Percentiles rank a stretch among this genome's conserved stretches.
These are phyloP conservation scores for Gracilariopsis chorda DNA, from an alignment of 23 red algal species.

Conservation along the genomic window DNA sequence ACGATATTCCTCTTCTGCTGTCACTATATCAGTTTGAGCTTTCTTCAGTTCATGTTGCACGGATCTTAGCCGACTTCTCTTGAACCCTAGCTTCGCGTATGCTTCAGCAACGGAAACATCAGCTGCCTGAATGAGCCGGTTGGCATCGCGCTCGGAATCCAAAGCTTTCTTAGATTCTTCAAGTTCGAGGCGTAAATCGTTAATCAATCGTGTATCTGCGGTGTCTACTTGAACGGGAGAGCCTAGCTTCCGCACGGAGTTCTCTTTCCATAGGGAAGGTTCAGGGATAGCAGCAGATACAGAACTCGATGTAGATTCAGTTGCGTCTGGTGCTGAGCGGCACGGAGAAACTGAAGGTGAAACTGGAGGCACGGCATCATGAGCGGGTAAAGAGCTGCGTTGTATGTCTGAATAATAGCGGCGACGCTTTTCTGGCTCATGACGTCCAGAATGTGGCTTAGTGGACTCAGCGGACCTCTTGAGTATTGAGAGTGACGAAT, in stretches of 20 bases:
- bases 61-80: not conserved
- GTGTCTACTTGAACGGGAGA: not conserved
- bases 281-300: not conserved
- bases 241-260: not conserved
- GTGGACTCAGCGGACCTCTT: not conserved
- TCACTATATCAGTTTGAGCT: slow-evolving; percentile 20
- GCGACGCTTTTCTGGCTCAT: slow-evolving; percentile 1
- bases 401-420: not conserved
- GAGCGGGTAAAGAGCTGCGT: not conserved
- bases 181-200: slow-evolving; percentile 30
- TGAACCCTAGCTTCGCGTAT: slow-evolving; percentile 42
- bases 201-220: slow-evolving; percentile 6
- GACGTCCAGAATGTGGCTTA: not conserved
- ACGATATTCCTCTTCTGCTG: slow-evolving; percentile 21
- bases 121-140: slow-evolving; percentile 20
- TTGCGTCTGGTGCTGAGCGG: not conserved
- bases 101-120: slow-evolving; percentile 30
- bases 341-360: not conserved
- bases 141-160: slow-evolving; percentile 2
- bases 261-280: not conserved
- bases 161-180: slow-evolving; percentile 32
- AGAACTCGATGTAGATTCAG: not conserved
- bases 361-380: not conserved
- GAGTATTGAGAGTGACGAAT: not conserved
- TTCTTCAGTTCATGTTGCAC: slow-evolving; percentile 18